Base-by-base conservation (phyloP, 768 basidiomycete genomes). In the Kwoniella mangroviensis region DNA sequence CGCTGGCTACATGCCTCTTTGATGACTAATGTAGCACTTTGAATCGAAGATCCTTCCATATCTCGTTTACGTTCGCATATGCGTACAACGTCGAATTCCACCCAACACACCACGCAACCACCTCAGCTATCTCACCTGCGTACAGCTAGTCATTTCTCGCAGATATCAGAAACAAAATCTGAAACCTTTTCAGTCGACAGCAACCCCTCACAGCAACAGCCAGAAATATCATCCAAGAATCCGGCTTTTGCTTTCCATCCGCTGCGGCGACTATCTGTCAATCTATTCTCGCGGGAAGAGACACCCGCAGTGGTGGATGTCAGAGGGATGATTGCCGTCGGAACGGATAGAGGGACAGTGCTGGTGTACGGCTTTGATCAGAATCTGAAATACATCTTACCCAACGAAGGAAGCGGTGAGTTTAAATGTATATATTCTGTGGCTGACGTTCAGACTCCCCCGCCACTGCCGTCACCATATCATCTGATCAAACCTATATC, bases 291-390 rank as follows among this genome's bases (percentile, higher is more conserved):
- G 3, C 43, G 62, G 5, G 51, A 55, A 34, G 40, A n/a, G 53
- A 84, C 84, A 0, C 94, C 96, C 5, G 94, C 90, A 0, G 91
- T 91, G 10, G 81, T 98, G 66, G 89, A 91, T 11, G 91, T 92
- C 13, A 92, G 92, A 75, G 95, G 94, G 0, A 84, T 95, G 66
- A 88, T 99, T 42, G 97, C 94, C 73, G 85, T 98, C 7, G 97
- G 97, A 17, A 94, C 92, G 7, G 89, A 90, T 56, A 85, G 85
- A 40, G 97, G 95, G 13, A 89, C 87, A 76, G 86, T 92, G 53
- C 86, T 89, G 58, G 90, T 98, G 1, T 95, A 93, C 81, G 93
- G 94, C 82, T 98, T 97, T 80, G 90, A 90, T 77, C 96, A 98
- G 82, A 89, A 89, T 6, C 78, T 96, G 71, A 88, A 88, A 73